Evolutionary conservation across 257 asterid genomes (phyloP), one percentile per base, ranked within the genome.

Genomic region (Przewalskia tangutica): DNA sequence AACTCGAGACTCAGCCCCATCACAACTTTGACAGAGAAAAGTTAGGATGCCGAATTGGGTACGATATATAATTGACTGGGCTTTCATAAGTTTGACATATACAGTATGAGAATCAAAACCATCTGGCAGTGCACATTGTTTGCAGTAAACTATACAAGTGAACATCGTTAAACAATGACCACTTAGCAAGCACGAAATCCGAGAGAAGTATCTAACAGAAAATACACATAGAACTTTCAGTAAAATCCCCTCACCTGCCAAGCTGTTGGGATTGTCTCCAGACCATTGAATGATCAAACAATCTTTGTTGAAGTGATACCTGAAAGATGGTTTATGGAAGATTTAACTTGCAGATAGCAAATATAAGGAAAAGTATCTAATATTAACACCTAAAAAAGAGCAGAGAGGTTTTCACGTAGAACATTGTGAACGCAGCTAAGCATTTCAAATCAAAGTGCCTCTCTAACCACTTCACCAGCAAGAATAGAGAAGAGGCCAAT

Each of bases 261-360:
- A 87, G 89, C 99, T 96, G 93, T 96, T 96, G 44, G 99, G 99
- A 88, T 96, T 96, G 89, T 96, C 98, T 66, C 99, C 99, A 71
- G 98, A 96, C 99, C 98, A 96, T 70, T 96, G 94, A 84, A 94
- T 86, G 84, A 94, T 75, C 79, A 92, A 85, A 87, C 98, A 96
- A 85, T 89, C 88, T 83, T 91, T 89, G 90, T 89, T 91, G 77
- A 96, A 94, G 48, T 86, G 86, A 87, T 92, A 92, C 92, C 99
- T 95, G 93, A 75, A 87, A 81, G 70, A 81, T 84, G 87, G 84
- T 85, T 32, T 65, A 6, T 6, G 68, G 60, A 73, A 48, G 44
- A 12, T 73, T 48, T 73, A 73, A 73, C 60, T 23, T 7, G 8
- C 44, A 48, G 60, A 3, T 73, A 23, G 78, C 12, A 23, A 73